These are phyloP conservation scores for Fusarium citri DNA, from an alignment of 2,329 filamentous ascomycete genomes.

Conservation along the genomic window DNA sequence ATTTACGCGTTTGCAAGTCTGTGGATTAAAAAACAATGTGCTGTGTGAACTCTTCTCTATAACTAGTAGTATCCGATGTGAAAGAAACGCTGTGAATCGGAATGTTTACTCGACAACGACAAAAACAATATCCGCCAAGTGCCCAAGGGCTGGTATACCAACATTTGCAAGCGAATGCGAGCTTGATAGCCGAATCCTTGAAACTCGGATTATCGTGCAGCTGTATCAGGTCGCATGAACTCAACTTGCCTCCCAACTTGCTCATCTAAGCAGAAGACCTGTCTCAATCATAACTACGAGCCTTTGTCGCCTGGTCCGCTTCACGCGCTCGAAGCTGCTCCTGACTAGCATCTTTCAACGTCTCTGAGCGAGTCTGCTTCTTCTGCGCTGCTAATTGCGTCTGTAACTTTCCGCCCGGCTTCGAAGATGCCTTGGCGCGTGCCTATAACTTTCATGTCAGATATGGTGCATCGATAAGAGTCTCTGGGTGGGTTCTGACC, in stretches of 20 bases:
- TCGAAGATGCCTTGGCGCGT: conserved; percentile 70
- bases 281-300: conserved; percentile 52
- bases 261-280: background rate
- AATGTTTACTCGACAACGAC: background rate
- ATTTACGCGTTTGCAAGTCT: background rate
- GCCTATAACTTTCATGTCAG: conserved; percentile 61
- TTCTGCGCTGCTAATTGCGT: conserved; percentile 80
- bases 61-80: background rate
- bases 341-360: conserved; percentile 74
- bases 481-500: conserved; percentile 63
- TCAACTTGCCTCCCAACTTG: background rate
- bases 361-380: conserved; percentile 75
- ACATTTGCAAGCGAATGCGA: background rate
- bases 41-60: background rate
- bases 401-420: conserved; percentile 75
- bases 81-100: background rate
- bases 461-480: background rate
- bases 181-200: background rate
- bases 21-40: background rate
- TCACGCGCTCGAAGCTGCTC: conserved; percentile 74
- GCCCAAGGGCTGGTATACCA: background rate
- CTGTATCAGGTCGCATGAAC: background rate
- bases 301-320: conserved; percentile 67
- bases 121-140: background rate
- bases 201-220: background rate